Conservation (phyloP, 1,284 basidiomycete genomes). For the Rhodotorula sp. region DNA sequence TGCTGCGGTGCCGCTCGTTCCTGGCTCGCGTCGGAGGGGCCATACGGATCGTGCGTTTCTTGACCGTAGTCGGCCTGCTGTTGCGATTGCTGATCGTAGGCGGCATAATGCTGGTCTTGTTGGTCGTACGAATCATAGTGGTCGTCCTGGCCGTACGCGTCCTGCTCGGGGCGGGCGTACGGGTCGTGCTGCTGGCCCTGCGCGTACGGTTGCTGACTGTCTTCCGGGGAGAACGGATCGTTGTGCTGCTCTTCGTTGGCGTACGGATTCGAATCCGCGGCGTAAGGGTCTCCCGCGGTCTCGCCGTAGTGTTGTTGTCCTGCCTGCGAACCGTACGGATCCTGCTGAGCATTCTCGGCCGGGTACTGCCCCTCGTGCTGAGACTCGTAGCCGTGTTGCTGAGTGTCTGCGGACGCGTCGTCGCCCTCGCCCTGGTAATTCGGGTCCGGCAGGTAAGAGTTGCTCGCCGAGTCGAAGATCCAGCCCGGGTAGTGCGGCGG, state of each 20-base stretch:
- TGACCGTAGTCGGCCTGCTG: background rate
- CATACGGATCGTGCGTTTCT: background rate
- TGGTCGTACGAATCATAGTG: background rate
- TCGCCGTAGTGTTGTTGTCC: background rate
- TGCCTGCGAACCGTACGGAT: background rate
- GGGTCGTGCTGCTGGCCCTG: background rate
- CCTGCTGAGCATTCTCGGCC: background rate
- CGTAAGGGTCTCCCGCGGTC: background rate
- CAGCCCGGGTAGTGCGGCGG: constrained; percentile 36
- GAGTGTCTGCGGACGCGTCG: too few relatives aligned
- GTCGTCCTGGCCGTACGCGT: background rate
- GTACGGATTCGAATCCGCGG: constrained; percentile 15
- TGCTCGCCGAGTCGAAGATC: constrained; percentile 31
- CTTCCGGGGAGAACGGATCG: constrained; percentile 9
- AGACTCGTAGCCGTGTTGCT: too few relatives aligned
- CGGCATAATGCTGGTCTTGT: background rate
- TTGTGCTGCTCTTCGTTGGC: background rate
- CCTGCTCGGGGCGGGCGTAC: background rate
- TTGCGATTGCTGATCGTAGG: background rate
- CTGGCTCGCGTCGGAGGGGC: background rate
- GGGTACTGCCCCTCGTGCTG: too few relatives aligned
- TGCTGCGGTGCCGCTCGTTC: background rate
- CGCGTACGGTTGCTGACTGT: background rate
- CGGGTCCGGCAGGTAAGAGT: constrained; percentile 35
- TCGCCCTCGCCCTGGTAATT: constrained; percentile 11